A percentile compares a stretch with the other conserved stretches of the same genome.
Conservation (phyloP, 78 protist species). For the Diacronema lutheri region DNA sequence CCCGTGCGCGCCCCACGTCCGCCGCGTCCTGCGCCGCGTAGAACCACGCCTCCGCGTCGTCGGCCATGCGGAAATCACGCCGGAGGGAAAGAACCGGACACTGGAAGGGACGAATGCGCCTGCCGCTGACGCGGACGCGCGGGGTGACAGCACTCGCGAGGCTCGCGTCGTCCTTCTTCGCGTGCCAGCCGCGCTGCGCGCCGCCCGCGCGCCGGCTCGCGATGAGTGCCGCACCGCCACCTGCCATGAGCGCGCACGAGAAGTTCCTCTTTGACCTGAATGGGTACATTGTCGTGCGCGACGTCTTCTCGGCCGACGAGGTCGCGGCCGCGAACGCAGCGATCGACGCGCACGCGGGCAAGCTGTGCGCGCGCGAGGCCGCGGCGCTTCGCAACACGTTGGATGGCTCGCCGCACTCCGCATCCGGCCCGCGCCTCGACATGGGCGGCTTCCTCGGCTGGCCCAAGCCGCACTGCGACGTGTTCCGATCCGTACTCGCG, state of each 20-base stretch:
- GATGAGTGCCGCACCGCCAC: neutral
- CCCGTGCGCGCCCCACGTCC: too few relatives aligned
- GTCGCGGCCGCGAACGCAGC: slow-evolving; percentile 16
- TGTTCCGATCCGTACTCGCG: slow-evolving; percentile 1
- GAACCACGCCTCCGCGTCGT: too few relatives aligned
- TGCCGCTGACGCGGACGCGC: too few relatives aligned
- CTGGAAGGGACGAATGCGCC: too few relatives aligned
- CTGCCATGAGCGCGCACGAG: neutral
- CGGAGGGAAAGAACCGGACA: too few relatives aligned
- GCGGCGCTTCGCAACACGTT: neutral
- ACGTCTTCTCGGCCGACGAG: slow-evolving; percentile 17
- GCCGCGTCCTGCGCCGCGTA: too few relatives aligned
- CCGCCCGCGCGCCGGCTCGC: neutral
- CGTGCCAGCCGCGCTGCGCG: neutral
- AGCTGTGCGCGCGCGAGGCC: neutral
- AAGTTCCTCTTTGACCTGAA: slow-evolving; percentile 28
- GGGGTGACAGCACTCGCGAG: too few relatives aligned
- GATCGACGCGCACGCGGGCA: neutral
- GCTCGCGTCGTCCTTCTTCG: neutral
- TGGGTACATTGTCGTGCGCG: slow-evolving; percentile 19
- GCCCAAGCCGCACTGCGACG: neutral
- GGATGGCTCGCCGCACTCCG: neutral
- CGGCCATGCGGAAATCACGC: too few relatives aligned
- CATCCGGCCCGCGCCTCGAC: neutral
- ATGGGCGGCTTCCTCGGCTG: slow-evolving; percentile 33